Evolutionary conservation across 2,329 filamentous ascomycete genomes (phyloP), one percentile per base, ranked within the genome.

Genomic region (Pseudopithomyces maydicus): DNA sequence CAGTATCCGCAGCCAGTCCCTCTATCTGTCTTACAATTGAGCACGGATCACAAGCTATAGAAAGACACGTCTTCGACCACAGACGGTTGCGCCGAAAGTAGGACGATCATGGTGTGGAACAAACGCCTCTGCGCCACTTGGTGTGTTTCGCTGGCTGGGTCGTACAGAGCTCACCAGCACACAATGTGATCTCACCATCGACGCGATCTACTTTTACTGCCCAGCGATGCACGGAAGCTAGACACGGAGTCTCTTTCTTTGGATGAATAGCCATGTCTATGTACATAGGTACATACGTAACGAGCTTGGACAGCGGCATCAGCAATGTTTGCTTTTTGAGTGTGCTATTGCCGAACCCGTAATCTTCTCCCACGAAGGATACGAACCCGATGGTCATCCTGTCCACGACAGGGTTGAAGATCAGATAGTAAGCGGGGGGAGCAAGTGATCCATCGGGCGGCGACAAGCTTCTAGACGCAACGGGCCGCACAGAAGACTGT

Each of bases 141-240:
- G 38, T 10, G 38, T 41, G n/a, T 17, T 41, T 41, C 38, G 38
- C 38, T 41, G 38, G 15, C 4, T 4, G 38, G 17, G 38, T 50
- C 44, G 42, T 55, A 61, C 56, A 57, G 52, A 42, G 14, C 23
- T 38, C 41, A 56, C 53, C 52, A 57, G 58, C 59, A 63, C 60
- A 57, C 57, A 46, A 63, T 58, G 53, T 59, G 58, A 64, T 59
- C 56, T 58, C 32, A 35, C 32, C n/a, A n/a, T n/a, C n/a, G n/a
- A n/a, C n/a, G n/a, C 35, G 35, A 38, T 38, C 12, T n/a, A 41
- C 17, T 56, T 20, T 41, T 57, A 38, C 12, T 38, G 35, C 35
- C 5, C 12, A 38, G 12, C 5, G 5, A 38, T 8, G 26, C 26
- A 29, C 26, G 26, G 26, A 8, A 29, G 8, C 26, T 8, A 29